phyloP scores from a whole-genome alignment of 179 eudicot genomes.

The Spergularia azorica region DNA sequence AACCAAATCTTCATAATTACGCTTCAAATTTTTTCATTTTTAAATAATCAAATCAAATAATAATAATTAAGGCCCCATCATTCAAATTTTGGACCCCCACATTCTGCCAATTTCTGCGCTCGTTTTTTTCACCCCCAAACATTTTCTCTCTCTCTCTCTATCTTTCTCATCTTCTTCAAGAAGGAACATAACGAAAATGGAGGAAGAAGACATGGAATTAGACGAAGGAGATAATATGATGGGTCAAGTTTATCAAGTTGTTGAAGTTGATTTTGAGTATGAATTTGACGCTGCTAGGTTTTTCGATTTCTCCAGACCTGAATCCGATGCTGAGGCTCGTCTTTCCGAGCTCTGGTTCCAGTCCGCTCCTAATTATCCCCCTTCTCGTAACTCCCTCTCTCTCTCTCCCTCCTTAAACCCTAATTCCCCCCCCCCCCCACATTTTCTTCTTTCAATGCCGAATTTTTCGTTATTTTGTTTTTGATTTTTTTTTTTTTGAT shows the following conservation, averaged over 20 bases:
- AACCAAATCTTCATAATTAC: not conserved
- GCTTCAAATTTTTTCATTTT: too few relatives aligned
- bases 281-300: slow-evolving; percentile 77
- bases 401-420: not conserved
- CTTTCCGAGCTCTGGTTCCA: slow-evolving; percentile 71
- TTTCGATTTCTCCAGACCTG: slow-evolving; percentile 68
- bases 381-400: slow-evolving; percentile 88
- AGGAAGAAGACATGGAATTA: slow-evolving; percentile 45
- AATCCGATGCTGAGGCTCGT: slow-evolving; percentile 48
- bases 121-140: not conserved
- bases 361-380: slow-evolving; percentile 58
- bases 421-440: not conserved
- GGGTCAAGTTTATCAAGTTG: slow-evolving; percentile 37
- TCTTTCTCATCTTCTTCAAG: too few relatives aligned
- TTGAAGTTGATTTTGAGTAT: slow-evolving; percentile 61
- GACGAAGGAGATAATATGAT: slow-evolving; percentile 38
- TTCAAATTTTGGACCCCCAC: slow-evolving; percentile 48
- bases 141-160: not conserved
- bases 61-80: slow-evolving; percentile 10
- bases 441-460: too few relatives aligned
- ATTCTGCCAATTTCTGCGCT: not conserved
- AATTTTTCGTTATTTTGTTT: not conserved
- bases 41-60: too few relatives aligned
- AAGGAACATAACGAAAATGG: slow-evolving; percentile 26
- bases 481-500: not conserved